Conservation (phyloP, 495 filamentous ascomycete genomes). For the Trichoderma parareesei region DNA sequence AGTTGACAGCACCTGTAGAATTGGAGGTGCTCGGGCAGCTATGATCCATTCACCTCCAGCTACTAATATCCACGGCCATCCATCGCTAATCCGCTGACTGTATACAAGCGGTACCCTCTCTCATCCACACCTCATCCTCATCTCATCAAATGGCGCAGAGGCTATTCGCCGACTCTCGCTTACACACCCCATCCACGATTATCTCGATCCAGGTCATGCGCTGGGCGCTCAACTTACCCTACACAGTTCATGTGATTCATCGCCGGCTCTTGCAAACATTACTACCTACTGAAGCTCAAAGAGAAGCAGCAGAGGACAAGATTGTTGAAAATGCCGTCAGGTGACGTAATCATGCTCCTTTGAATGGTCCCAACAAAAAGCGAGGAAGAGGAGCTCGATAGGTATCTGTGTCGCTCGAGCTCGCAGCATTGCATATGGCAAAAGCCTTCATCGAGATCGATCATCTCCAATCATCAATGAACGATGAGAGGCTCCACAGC, state of each 20-base stretch:
- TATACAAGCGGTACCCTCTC: neutral
- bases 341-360: constrained; percentile 5
- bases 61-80: too few relatives aligned
- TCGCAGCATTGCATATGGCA: neutral
- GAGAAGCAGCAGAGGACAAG: neutral
- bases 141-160: neutral
- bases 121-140: too few relatives aligned
- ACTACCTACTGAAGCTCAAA: neutral
- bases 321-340: neutral
- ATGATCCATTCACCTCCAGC: too few relatives aligned
- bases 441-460: too few relatives aligned
- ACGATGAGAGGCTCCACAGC: too few relatives aligned
- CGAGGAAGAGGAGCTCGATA: neutral
- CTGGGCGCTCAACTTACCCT: constrained; percentile 1
- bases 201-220: neutral
- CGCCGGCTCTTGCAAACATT: neutral
- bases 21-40: too few relatives aligned
- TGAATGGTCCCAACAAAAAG: neutral
- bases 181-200: neutral
- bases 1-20: too few relatives aligned
- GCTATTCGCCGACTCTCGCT: neutral
- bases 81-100: neutral
- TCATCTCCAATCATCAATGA: too few relatives aligned
- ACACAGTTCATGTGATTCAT: neutral
- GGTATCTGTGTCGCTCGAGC: neutral